Evolutionary conservation across 495 filamentous ascomycete genomes (phyloP).

Genomic region (Letharia lupina): DNA sequence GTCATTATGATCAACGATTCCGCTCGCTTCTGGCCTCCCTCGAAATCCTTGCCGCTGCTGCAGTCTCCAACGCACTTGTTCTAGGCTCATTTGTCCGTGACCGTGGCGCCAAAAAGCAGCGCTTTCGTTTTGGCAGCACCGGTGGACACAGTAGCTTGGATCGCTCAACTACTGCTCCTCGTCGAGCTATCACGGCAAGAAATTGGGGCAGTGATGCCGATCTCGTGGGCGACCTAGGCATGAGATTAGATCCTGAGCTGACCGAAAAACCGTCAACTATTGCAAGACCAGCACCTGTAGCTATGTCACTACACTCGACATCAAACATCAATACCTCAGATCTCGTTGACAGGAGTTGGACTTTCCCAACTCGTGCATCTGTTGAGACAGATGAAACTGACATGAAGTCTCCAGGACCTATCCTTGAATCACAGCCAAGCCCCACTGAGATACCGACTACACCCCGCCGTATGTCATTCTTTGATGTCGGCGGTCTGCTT

Average conservation of each 20-base stretch:
- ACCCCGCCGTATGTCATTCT: slow-evolving; percentile 52
- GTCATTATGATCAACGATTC: slow-evolving; percentile 58
- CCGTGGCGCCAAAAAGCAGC: slow-evolving; percentile 66
- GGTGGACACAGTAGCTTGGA: slow-evolving; percentile 47
- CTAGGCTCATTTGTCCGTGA: slow-evolving; percentile 78
- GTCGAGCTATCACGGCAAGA: slow-evolving; percentile 44
- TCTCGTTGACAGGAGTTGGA: slow-evolving; percentile 28
- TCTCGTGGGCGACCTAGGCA: slow-evolving; percentile 63
- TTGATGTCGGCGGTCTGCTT: slow-evolving; percentile 62
- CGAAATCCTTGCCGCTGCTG: slow-evolving; percentile 68
- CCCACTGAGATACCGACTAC: slow-evolving; percentile 27
- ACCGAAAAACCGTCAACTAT: slow-evolving; percentile 32
- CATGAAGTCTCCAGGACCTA: slow-evolving; percentile 2
- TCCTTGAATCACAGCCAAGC: slow-evolving; percentile 5
- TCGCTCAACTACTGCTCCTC: slow-evolving; percentile 35
- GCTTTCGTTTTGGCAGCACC: slow-evolving; percentile 55
- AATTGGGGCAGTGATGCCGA: slow-evolving; percentile 81
- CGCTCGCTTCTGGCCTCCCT: slow-evolving; percentile 70
- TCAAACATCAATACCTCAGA: slow-evolving; percentile 7
- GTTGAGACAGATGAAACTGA: slow-evolving; percentile 25
- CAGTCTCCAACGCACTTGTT: slow-evolving; percentile 67
- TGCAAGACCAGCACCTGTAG: slow-evolving; percentile 38
- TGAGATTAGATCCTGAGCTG: slow-evolving; percentile 52
- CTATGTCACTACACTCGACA: slow-evolving; percentile 25
- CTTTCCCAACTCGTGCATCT: slow-evolving; percentile 27